Conservation (phyloP, 768 basidiomycete species). For the Arthromyces matolae region DNA sequence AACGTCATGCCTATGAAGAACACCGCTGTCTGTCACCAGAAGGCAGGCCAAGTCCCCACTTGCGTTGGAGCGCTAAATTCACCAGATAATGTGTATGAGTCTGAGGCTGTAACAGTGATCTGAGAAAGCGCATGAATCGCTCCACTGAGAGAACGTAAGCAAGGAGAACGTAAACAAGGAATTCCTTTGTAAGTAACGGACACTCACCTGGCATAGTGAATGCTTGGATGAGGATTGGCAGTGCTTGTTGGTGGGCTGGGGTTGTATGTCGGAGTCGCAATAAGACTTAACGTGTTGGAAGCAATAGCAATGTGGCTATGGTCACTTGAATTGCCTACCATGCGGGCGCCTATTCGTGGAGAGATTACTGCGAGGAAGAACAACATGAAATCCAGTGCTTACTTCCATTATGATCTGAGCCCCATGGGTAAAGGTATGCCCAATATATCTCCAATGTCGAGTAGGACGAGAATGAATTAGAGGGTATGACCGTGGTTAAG, state of each 20-base stretch:
- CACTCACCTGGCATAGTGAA: constrained; percentile 39
- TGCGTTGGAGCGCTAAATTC: constrained; percentile 41
- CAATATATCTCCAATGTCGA: constrained; percentile 37
- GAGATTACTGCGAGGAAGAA: no score
- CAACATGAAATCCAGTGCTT: no score
- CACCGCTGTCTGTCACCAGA: constrained; percentile 27
- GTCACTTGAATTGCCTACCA: constrained; percentile 38
- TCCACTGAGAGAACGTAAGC: constrained; percentile 21
- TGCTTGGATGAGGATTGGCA: constrained; percentile 38
- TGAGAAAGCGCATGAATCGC: constrained; percentile 40
- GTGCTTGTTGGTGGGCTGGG: constrained; percentile 36
- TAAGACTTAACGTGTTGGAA: constrained; percentile 36
- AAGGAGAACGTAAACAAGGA: background rate
- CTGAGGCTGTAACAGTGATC: constrained; percentile 35
- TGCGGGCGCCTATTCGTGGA: constrained; percentile 32
- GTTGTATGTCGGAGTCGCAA: constrained; percentile 38
- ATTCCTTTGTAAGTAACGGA: no score
- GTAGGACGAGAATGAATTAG: constrained; percentile 36
- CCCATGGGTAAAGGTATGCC: constrained; percentile 45
- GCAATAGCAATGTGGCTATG: constrained; percentile 36
- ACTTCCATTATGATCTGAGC: constrained; percentile 45
- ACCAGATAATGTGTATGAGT: constrained; percentile 36
- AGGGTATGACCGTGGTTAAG: constrained; percentile 37
- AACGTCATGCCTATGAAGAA: background rate
- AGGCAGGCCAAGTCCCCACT: constrained; percentile 42